Evolutionary conservation across 257 asterid genomes (phyloP), one percentile per base, ranked within the genome.

Genomic region (Buddleja alternifolia): DNA sequence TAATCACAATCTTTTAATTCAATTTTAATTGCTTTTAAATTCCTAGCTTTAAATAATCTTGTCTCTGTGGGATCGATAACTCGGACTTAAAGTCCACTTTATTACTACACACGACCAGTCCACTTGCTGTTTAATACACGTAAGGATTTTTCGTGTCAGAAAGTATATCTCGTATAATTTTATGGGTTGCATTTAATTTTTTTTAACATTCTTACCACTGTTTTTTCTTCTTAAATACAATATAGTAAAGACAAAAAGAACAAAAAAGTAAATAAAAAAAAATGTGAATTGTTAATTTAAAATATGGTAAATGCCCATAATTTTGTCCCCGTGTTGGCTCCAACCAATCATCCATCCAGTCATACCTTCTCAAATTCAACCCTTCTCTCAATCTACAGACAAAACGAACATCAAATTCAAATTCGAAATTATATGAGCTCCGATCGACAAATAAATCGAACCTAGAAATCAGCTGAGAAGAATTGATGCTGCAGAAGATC

Each of bases 401-500:
- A 29, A 15, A 21, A 66, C 29, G 25, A 53, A 66, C 24, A 50
- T 50, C 70, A 29, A 57, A 77, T 14, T 16, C 77, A 40, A 36
- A 42, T 58, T 19, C 64, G 61, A 29, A 66, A 54, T 74, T 75
- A 55, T 66, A 73, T 65, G 80, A 80, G 72, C 77, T 77, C 21
- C 74, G 71, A 15, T 67, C 75, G 67, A 42, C 70, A 54, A 52
- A 63, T 37, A 68, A 32, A 42, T 15, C 51, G 1, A 56, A 66
- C 52, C 6, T 58, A 57, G 70, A 72, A 48, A 41, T 76, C 53
- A 41, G 77, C 79, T 67, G 81, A 70, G 34, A 4, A 32, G 84
- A 64, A 74, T 83, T 83, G 89, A 83, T 83, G 95, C 90, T 89
- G 90, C 84, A 77, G 83, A 69, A 75, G 67, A 80, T 85, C 78